These are phyloP conservation scores for Mortierella sp. DNA, from an alignment of 371 early-diverging fungal species.

Conservation along the genomic window DNA sequence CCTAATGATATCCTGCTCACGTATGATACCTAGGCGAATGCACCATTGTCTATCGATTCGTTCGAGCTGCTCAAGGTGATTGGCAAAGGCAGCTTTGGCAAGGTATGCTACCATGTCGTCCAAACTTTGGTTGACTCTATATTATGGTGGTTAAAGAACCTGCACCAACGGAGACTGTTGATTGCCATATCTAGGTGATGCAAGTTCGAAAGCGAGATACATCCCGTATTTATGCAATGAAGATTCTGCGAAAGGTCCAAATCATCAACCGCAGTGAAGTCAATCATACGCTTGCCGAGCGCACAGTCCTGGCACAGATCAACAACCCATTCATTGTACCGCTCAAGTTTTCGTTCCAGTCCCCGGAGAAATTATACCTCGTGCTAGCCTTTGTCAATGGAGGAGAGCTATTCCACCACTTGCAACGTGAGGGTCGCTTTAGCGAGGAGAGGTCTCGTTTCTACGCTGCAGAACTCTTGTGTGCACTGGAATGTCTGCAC, in stretches of 20 bases:
- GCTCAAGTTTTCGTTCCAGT: slow-evolving; percentile 90
- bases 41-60: slow-evolving; percentile 84
- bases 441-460: slow-evolving; percentile 88
- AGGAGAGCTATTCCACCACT: slow-evolving; percentile 95
- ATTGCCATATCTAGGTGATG: slow-evolving; percentile 74
- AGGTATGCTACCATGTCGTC: slow-evolving; percentile 60
- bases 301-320: slow-evolving; percentile 85
- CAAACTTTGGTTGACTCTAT: slow-evolving; percentile 1
- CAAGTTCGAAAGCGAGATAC: slow-evolving; percentile 95
- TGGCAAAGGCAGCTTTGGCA: slow-evolving; percentile 98
- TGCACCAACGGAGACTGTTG: neutral
- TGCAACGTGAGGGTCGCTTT: slow-evolving; percentile 91
- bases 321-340: slow-evolving; percentile 91
- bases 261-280: slow-evolving; percentile 93
- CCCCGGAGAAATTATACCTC: slow-evolving; percentile 92
- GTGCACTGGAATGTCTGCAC: slow-evolving; percentile 92
- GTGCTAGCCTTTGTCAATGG: slow-evolving; percentile 97
- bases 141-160: neutral
- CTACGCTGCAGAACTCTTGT: slow-evolving; percentile 81
- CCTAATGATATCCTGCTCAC: too few species aligned
- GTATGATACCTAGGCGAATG: slow-evolving; percentile 57
- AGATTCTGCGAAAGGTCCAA: slow-evolving; percentile 92
- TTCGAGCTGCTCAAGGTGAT: slow-evolving; percentile 96
- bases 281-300: slow-evolving; percentile 88
- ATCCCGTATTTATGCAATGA: slow-evolving; percentile 97